phyloP scores from a whole-genome alignment of 2,329 filamentous ascomycete species.

The Verticillium alfalfae region DNA sequence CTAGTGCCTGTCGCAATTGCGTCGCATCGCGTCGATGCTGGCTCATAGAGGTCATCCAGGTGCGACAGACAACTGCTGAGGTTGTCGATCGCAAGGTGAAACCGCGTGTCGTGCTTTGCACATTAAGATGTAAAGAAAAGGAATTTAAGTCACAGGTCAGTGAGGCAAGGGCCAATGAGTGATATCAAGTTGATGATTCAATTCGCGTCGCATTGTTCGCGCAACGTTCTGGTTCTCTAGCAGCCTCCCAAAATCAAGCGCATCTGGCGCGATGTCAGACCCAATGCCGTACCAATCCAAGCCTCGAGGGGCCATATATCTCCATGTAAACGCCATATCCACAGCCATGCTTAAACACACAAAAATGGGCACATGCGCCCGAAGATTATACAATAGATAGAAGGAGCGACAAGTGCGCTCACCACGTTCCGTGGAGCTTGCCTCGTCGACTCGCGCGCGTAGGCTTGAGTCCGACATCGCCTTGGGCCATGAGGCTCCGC shows the following conservation, averaged over 20 bases:
- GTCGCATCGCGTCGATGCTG: neutral
- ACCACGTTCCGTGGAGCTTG: constrained; percentile 51
- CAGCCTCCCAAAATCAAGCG: constrained; percentile 1
- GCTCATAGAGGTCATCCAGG: too few relatives aligned
- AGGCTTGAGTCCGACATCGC: constrained; percentile 54
- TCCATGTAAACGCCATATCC: neutral
- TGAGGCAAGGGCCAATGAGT: neutral
- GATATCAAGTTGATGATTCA: neutral
- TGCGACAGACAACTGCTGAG: neutral
- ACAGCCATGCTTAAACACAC: neutral
- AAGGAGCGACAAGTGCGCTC: constrained; percentile 20
- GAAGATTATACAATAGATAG: neutral
- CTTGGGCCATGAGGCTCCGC: constrained; percentile 55
- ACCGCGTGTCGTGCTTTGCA: neutral
- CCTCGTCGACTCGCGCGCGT: constrained; percentile 34
- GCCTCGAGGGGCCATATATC: neutral
- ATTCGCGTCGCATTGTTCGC: neutral
- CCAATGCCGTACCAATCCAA: neutral
- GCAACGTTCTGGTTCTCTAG: neutral
- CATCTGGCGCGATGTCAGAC: constrained; percentile 2
- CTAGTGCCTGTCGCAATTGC: neutral
- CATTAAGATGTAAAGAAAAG: neutral
- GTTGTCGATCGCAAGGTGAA: neutral
- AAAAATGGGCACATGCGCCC: neutral
- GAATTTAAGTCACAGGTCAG: neutral